Evolutionary conservation across 2,329 filamentous ascomycete genomes (phyloP).

Genomic region (Raffaelea deltoideospora): DNA sequence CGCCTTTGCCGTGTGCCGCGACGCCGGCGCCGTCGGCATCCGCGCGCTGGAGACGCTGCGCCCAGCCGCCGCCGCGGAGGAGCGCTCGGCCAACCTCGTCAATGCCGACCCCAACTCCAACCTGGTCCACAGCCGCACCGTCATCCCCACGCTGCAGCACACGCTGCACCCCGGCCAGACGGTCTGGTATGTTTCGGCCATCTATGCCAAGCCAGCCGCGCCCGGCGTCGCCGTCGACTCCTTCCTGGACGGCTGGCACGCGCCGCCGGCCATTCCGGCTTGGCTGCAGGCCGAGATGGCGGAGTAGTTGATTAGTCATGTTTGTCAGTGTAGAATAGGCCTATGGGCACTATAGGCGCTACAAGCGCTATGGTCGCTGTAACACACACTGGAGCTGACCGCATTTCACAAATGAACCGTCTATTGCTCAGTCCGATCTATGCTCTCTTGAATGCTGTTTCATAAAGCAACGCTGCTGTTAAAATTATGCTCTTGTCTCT

Average conservation of each 20-base stretch:
- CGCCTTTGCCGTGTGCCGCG: conserved; percentile 42
- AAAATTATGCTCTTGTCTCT: no score
- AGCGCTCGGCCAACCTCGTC: conserved; percentile 47
- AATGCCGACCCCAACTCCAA: conserved; percentile 71
- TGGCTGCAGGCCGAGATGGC: conserved; percentile 43
- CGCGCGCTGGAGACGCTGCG: conserved; percentile 28
- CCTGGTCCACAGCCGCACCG: conserved; percentile 54
- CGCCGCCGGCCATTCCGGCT: conserved; percentile 37
- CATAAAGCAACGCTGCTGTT: no score
- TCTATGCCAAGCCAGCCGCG: conserved; percentile 53
- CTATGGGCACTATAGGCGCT: no score
- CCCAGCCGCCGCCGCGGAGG: conserved; percentile 14
- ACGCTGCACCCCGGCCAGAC: conserved; percentile 41
- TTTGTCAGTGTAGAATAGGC: no score
- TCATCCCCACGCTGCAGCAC: conserved; percentile 54
- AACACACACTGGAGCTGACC: no score
- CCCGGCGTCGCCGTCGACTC: conserved; percentile 32
- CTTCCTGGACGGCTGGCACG: conserved; percentile 48
- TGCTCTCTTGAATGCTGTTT: no score
- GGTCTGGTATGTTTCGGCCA: conserved; percentile 53
- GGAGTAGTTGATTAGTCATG: no score
- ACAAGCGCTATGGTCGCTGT: no score
- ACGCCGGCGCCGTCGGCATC: conserved; percentile 41
- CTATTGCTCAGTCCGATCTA: no score
- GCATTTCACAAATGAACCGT: no score